Conservation (phyloP, 768 basidiomycete genomes). For the Aureoboletus auriporus region DNA sequence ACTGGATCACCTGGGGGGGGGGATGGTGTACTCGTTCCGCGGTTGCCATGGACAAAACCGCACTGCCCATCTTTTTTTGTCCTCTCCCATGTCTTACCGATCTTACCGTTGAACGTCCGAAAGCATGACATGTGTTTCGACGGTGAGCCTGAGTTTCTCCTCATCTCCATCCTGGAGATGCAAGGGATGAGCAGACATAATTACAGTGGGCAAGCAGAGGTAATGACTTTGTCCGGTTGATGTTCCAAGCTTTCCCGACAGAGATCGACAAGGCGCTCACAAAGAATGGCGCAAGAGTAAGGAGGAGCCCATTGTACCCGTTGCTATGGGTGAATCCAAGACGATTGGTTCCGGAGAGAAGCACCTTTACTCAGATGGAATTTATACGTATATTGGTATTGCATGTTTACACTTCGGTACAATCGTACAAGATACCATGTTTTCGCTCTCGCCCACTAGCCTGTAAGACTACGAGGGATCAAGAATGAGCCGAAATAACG, state of each 20-base stretch:
- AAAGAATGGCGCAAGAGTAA: too few relatives aligned
- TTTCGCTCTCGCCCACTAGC: too few relatives aligned
- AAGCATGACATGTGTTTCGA: slow-evolving; percentile 76
- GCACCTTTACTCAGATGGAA: too few relatives aligned
- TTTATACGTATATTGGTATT: too few relatives aligned
- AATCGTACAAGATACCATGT: too few relatives aligned
- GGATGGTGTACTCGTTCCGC: slow-evolving; percentile 40
- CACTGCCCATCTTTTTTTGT: slow-evolving; percentile 60
- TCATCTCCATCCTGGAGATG: slow-evolving; percentile 78
- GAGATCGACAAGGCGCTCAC: too few relatives aligned
- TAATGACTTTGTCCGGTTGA: slow-evolving; percentile 75
- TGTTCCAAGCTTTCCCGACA: slow-evolving; percentile 58
- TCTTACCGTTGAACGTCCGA: slow-evolving; percentile 70
- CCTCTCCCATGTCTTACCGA: slow-evolving; percentile 79
- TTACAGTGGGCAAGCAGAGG: not conserved
- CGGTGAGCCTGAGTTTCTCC: slow-evolving; percentile 91
- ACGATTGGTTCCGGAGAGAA: too few relatives aligned
- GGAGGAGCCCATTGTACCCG: slow-evolving; percentile 1
- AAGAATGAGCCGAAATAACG: slow-evolving; percentile 48
- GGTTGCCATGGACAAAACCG: slow-evolving; percentile 37
- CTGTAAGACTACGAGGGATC: not conserved
- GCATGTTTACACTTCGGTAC: too few relatives aligned
- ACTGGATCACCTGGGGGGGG: slow-evolving; percentile 57
- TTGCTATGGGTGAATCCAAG: too few relatives aligned
- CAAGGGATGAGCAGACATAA: slow-evolving; percentile 3